phyloP scores from a whole-genome alignment of 495 filamentous ascomycete species.

The Trichocladium uniseriatum region DNA sequence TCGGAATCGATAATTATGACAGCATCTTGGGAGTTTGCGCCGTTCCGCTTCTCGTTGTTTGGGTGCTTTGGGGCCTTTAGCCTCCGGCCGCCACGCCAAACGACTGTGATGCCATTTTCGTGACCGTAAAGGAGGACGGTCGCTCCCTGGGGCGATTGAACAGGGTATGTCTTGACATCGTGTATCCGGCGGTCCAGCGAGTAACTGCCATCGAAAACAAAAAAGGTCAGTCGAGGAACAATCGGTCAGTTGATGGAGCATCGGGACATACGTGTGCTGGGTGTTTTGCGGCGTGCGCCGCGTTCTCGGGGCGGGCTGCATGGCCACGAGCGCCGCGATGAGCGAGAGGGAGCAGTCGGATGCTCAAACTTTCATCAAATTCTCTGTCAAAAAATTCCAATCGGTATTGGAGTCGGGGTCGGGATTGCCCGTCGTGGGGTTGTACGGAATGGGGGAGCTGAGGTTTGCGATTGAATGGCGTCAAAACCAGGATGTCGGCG shows the following conservation, averaged over 20 bases:
- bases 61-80: constrained; percentile 42
- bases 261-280: constrained; percentile 19
- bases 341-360: background rate
- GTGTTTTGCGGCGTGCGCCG: constrained; percentile 31
- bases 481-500: background rate
- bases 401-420: background rate
- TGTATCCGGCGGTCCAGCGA: constrained; percentile 65
- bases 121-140: constrained; percentile 76
- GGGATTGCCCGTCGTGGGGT: background rate
- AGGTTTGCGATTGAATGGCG: background rate
- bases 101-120: constrained; percentile 62
- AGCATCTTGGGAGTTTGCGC: constrained; percentile 39
- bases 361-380: background rate
- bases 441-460: no score
- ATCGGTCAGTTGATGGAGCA: background rate
- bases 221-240: background rate
- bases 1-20: constrained; percentile 77
- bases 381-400: background rate
- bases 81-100: constrained; percentile 71
- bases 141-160: constrained; percentile 72
- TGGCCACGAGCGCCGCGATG: background rate
- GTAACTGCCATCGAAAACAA: constrained; percentile 45
- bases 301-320: constrained; percentile 22
- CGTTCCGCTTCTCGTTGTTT: constrained; percentile 34
- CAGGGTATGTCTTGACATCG: constrained; percentile 63